Conservation (phyloP, 768 basidiomycete genomes). For the Tylopilus intermedius region DNA sequence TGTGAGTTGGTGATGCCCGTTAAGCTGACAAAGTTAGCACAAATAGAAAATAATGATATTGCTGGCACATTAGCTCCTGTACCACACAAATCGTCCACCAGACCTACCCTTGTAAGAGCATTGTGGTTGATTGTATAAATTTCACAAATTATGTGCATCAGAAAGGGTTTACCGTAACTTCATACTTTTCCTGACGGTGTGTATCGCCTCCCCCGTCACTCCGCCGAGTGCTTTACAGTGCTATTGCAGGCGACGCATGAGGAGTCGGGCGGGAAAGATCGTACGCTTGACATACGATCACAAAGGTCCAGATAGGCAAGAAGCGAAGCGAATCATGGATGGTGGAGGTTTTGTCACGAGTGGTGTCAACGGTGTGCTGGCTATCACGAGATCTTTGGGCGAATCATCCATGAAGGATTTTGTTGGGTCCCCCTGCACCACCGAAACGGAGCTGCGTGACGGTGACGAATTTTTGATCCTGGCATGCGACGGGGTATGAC, state of each 20-base stretch:
- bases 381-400: constrained; percentile 92
- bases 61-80: too few relatives aligned
- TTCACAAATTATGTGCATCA: too few relatives aligned
- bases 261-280: constrained; percentile 74
- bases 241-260: constrained; percentile 95
- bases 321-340: constrained; percentile 95
- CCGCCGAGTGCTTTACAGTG: constrained; percentile 83
- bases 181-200: too few relatives aligned
- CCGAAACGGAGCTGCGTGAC: constrained; percentile 88
- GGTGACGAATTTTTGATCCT: constrained; percentile 93
- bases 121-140: too few relatives aligned
- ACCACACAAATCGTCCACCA: too few relatives aligned
- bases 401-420: constrained; percentile 99
- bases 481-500: constrained; percentile 82
- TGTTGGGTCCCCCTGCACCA: constrained; percentile 96
- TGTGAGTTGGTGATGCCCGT: too few relatives aligned
- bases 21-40: too few relatives aligned
- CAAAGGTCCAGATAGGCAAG: constrained; percentile 95
- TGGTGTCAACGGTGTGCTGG: constrained; percentile 96
- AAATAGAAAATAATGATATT: too few relatives aligned
- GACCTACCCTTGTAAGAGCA: too few relatives aligned
- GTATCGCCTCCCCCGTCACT: constrained; percentile 46
- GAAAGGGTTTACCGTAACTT: too few relatives aligned
- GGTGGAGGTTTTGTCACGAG: constrained; percentile 99
- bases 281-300: constrained; percentile 96